Base-by-base conservation (phyloP, 805 yeast species). In the Spencermartinsiella europaea region DNA sequence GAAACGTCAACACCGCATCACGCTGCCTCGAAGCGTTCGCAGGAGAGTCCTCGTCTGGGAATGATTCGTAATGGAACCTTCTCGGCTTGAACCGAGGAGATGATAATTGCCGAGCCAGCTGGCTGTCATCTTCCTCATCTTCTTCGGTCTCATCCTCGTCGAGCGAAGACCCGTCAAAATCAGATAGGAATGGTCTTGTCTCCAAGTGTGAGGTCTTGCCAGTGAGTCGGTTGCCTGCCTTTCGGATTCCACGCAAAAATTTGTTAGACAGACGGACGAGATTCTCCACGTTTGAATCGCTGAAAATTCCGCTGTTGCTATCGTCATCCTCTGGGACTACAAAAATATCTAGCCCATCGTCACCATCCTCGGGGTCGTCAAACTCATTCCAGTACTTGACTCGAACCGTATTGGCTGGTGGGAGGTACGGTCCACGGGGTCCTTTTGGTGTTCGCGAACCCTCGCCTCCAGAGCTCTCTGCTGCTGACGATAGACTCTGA, bases 301-400 rank as follows among this genome's bases (percentile, higher is more conserved):
- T 47, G 50, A 56, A 56, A 20, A 63, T 48, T 4, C 53, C 59
- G 17, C 57, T 62, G 34, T 58, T 59, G n/a, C 49, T 53, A 8
- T 55, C 58, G 10, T 63, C 72, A 34, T 68, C 72, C 21, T 54
- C 54, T 15, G 58, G 60, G 8, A 64, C 56, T 19, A 67, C 61
- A 33, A 71, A 68, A 42, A 67, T 64, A 10, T 21, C 48, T 3
- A 68, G 70, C 4, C 56, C 66, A 28, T 61, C 68, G 27, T 68
- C 71, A 47, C 68, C 78, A 38, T 65, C 76, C 48, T 79, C 85
- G 0, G 81, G 78, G 55, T 80, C 71, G 55, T 80, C 85, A 58
- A 80, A 80, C 63, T 80, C 85, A 56, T 80, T 80, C 85, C 85
- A 80, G 59, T 80, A 80, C 39, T 81, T 60, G 35, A 62, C 54